Evolutionary conservation across 257 asterid species (phyloP).

Genomic region (Solanum bulbocastanum): DNA sequence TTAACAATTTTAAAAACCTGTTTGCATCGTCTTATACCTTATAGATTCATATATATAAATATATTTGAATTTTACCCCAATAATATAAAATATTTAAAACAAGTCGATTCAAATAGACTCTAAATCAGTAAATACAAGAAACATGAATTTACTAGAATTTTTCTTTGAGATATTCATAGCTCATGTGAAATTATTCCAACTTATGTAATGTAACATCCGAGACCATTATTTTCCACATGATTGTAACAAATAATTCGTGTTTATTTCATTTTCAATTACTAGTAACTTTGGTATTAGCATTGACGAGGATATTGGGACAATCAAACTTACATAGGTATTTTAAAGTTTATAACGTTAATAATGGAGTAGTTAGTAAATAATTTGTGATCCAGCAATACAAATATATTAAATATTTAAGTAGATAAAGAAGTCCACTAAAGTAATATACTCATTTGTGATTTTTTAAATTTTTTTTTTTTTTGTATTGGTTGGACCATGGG

Average conservation of each 20-base stretch:
- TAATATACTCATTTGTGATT: background rate
- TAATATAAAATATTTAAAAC: background rate
- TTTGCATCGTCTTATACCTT: background rate
- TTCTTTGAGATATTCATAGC: background rate
- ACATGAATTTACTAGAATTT: background rate
- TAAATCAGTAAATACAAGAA: background rate
- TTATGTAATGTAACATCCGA: background rate
- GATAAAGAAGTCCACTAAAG: background rate
- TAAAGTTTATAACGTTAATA: background rate
- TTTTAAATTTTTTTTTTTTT: background rate
- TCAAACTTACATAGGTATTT: background rate
- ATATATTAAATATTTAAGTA: background rate
- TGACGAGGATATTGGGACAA: background rate
- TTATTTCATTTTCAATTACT: background rate
- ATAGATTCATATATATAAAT: background rate
- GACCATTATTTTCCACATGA: background rate
- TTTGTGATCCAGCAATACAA: background rate
- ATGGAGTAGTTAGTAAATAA: background rate
- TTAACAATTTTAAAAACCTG: background rate
- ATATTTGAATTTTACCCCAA: background rate
- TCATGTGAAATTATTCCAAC: background rate
- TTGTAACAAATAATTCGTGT: background rate
- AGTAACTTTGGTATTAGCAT: background rate
- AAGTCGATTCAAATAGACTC: background rate
- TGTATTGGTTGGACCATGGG: background rate